Conservation (phyloP, 306 rosid species). For the Mimosa pudica region DNA sequence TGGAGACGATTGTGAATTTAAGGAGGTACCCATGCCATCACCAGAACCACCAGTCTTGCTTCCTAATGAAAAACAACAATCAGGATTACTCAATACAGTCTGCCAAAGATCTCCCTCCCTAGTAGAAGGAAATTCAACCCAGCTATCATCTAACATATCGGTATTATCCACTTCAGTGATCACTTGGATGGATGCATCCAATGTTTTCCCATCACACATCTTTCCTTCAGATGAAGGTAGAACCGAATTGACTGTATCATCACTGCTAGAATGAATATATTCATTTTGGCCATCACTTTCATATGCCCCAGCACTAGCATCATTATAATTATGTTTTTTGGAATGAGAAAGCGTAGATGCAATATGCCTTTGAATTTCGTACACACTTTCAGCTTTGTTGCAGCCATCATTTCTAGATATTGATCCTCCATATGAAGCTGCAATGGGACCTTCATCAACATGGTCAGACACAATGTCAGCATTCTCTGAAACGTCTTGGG, state of each 20-base stretch:
- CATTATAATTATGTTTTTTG: conserved; percentile 30
- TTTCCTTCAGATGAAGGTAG: conserved; percentile 32
- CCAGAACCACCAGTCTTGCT: conserved; percentile 9
- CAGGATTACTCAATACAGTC: background rate
- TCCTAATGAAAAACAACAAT: background rate
- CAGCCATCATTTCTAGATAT: background rate
- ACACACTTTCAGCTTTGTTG: background rate
- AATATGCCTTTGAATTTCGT: conserved; percentile 27
- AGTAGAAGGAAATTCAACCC: conserved; percentile 5
- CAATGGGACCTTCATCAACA: conserved; percentile 2
- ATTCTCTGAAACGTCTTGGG: background rate
- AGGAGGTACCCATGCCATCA: conserved; percentile 12
- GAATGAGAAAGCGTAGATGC: conserved; percentile 33
- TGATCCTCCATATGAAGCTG: background rate
- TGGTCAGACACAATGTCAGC: background rate
- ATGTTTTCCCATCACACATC: conserved; percentile 17
- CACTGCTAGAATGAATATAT: conserved; percentile 23
- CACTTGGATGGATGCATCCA: conserved; percentile 24
- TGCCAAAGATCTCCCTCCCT: background rate
- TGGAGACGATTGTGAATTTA: conserved; percentile 14
- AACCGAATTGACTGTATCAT: background rate
- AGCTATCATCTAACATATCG: conserved; percentile 16
- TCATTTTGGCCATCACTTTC: conserved; percentile 30
- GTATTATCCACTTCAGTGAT: background rate
- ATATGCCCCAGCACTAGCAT: conserved; percentile 29